phyloP scores from a whole-genome alignment of 1,284 basidiomycete genomes.

The Apiotrichum laibachii region DNA sequence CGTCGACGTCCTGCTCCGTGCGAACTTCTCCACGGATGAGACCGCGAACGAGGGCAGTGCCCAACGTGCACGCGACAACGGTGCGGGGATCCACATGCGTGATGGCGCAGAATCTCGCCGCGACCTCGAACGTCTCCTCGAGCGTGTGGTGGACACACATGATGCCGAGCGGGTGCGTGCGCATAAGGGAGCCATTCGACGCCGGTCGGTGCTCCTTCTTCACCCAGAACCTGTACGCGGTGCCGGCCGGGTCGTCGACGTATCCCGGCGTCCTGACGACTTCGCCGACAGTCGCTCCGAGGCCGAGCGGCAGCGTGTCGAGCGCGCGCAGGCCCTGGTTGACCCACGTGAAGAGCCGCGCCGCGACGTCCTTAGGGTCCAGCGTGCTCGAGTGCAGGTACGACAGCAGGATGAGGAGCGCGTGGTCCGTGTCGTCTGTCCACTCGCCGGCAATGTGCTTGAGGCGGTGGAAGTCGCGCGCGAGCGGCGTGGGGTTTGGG shows the following conservation, averaged over 20 bases:
- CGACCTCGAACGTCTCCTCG: constrained; percentile 9
- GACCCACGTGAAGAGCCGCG: constrained; percentile 13
- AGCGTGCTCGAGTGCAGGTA: constrained; percentile 11
- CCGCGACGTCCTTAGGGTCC: constrained; percentile 5
- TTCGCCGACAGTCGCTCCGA: constrained; percentile 15
- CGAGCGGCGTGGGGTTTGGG: constrained; percentile 14
- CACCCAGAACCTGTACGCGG: constrained; percentile 9
- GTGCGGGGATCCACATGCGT: constrained; percentile 20
- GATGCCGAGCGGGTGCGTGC: constrained; percentile 18
- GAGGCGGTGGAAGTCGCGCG: constrained; percentile 19
- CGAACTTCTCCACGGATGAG: constrained; percentile 8
- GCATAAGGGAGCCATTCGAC: constrained; percentile 20
- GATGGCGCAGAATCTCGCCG: constrained; percentile 9
- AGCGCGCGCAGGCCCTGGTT: constrained; percentile 16
- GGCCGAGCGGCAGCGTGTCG: constrained; percentile 16
- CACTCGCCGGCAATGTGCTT: constrained; percentile 17
- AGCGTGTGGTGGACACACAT: background rate
- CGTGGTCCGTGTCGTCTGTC: constrained; percentile 25
- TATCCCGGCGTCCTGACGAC: constrained; percentile 9
- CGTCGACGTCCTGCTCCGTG: constrained; percentile 2
- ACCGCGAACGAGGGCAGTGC: constrained; percentile 14
- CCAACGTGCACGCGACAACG: constrained; percentile 17
- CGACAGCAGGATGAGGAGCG: constrained; percentile 17
- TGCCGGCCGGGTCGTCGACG: constrained; percentile 6
- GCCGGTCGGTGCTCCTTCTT: constrained; percentile 4